These are phyloP conservation scores for Solanum boliviense DNA, from an alignment of 257 asterid genomes.

Conservation along the genomic window DNA sequence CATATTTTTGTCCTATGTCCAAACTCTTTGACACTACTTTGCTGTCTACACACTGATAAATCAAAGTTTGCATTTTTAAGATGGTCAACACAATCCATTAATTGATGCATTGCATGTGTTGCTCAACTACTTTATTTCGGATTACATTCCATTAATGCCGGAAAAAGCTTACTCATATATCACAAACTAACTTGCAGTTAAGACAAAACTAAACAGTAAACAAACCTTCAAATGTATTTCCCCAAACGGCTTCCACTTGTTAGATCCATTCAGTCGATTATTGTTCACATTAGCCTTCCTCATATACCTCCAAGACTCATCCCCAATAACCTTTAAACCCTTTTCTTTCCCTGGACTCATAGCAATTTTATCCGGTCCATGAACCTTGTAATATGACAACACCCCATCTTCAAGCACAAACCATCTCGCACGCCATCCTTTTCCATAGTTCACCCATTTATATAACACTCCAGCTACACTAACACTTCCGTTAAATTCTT, in stretches of 20 bases:
- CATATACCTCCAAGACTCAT: constrained; percentile 84
- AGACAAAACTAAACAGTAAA: neutral
- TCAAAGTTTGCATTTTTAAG: neutral
- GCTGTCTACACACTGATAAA: neutral
- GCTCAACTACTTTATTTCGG: neutral
- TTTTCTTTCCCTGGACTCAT: constrained; percentile 53
- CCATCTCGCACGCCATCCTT: constrained; percentile 98
- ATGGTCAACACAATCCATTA: neutral
- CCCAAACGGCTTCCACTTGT: constrained; percentile 79
- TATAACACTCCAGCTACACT: constrained; percentile 69
- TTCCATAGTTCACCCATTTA: constrained; percentile 98
- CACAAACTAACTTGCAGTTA: neutral
- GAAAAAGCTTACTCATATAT: neutral
- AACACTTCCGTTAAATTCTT: constrained; percentile 17
- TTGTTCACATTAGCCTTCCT: constrained; percentile 41
- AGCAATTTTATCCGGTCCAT: constrained; percentile 83
- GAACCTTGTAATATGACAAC: constrained; percentile 85
- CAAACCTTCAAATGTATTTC: constrained; percentile 84
- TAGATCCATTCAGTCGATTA: constrained; percentile 25
- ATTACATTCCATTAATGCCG: neutral
- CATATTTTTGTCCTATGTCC: neutral
- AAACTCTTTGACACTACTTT: neutral
- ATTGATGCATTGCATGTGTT: neutral
- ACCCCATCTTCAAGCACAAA: constrained; percentile 96
- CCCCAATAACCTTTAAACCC: constrained; percentile 77